Conservation (phyloP, 345 rosid genomes). For the Bruguiera sexangula region DNA sequence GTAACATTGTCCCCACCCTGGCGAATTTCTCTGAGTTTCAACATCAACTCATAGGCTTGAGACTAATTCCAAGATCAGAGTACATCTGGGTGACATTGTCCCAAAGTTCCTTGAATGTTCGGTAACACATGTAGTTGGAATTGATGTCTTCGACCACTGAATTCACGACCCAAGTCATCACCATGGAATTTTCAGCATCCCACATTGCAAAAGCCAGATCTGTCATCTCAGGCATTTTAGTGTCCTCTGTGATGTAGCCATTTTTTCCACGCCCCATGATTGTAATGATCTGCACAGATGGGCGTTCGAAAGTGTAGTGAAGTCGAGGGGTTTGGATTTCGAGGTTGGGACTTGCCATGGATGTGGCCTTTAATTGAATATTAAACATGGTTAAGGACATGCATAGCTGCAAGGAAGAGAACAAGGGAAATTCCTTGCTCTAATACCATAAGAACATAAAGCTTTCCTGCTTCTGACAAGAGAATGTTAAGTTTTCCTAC, state of each 20-base stretch:
- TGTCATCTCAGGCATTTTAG: not conserved
- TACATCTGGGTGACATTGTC: conserved; percentile 10
- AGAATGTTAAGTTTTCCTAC: too few relatives aligned
- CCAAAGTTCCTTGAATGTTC: conserved; percentile 6
- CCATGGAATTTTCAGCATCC: conserved; percentile 15
- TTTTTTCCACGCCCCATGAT: not conserved
- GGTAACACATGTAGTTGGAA: conserved; percentile 6
- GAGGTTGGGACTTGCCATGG: too few relatives aligned
- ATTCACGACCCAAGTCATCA: conserved; percentile 16
- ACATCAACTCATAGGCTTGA: not conserved
- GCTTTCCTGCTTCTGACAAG: too few relatives aligned
- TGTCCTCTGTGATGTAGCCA: not conserved
- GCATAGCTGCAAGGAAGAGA: too few relatives aligned
- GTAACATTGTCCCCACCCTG: conserved; percentile 5
- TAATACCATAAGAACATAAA: too few relatives aligned
- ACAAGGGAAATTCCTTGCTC: too few relatives aligned
- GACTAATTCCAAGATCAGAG: conserved; percentile 9
- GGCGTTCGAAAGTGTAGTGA: too few relatives aligned
- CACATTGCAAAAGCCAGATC: not conserved
- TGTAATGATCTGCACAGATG: not conserved
- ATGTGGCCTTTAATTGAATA: too few relatives aligned
- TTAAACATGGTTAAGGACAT: too few relatives aligned
- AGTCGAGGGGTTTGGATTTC: too few relatives aligned
- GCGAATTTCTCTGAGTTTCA: not conserved
- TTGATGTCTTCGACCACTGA: conserved; percentile 9